Conservation (phyloP, 164 flowering plant species). For the Litsea cubeba region DNA sequence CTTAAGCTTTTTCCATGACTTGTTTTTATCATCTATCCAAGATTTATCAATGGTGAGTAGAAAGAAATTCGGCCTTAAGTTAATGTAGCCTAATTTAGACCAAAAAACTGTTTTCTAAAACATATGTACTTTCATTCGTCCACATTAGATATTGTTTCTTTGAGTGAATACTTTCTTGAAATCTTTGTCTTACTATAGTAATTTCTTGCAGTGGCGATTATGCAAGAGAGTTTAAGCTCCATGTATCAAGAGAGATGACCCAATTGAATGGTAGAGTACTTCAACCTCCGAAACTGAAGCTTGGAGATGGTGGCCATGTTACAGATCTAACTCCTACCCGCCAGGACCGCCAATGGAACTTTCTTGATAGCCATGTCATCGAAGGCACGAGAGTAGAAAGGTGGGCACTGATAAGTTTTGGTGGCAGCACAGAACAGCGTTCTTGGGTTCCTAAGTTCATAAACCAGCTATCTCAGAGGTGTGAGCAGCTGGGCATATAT, state of each 20-base stretch:
- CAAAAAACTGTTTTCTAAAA: background rate
- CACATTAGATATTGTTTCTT: background rate
- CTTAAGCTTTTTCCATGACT: background rate
- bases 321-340: slow-evolving; percentile 71
- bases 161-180: background rate
- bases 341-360: slow-evolving; percentile 85
- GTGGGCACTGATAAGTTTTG: slow-evolving; percentile 86
- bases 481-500: slow-evolving; percentile 74
- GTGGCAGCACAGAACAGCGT: slow-evolving; percentile 70
- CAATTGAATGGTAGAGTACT: slow-evolving; percentile 74
- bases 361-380: slow-evolving; percentile 69
- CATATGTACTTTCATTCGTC: background rate
- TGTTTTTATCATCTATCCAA: background rate
- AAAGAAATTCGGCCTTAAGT: too few species aligned
- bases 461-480: slow-evolving; percentile 60
- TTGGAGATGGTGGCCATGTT: slow-evolving; percentile 67
- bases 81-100: background rate
- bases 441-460: slow-evolving; percentile 60
- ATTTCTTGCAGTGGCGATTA: slow-evolving; percentile 46
- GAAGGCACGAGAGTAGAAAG: slow-evolving; percentile 76
- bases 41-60: background rate
- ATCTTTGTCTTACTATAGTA: background rate
- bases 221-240: slow-evolving; percentile 69
- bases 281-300: slow-evolving; percentile 85
- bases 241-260: slow-evolving; percentile 79